These are phyloP conservation scores for Cardamine resedifolia DNA, from an alignment of 345 rosid genomes.

Conservation along the genomic window DNA sequence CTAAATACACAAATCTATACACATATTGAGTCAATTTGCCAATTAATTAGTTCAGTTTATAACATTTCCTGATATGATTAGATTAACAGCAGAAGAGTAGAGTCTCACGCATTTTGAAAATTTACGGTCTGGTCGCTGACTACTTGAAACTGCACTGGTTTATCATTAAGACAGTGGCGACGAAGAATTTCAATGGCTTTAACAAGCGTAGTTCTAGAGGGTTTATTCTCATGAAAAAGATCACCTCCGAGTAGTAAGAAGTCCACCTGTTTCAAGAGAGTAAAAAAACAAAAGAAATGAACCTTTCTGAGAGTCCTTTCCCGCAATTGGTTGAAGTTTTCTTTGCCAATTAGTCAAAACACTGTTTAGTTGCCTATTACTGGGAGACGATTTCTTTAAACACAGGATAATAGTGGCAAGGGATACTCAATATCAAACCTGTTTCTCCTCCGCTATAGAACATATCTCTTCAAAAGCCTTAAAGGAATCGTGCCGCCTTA, in stretches of 20 bases:
- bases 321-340: neutral
- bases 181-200: conserved; percentile 98
- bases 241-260: conserved; percentile 94
- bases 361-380: neutral
- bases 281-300: neutral
- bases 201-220: conserved; percentile 89
- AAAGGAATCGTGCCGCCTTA: conserved; percentile 91
- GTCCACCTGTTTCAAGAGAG: conserved; percentile 63
- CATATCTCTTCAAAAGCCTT: conserved; percentile 95
- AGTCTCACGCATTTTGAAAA: conserved; percentile 72
- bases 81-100: conserved; percentile 12
- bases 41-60: neutral
- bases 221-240: conserved; percentile 98
- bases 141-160: conserved; percentile 93
- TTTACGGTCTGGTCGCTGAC: conserved; percentile 97
- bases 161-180: conserved; percentile 84
- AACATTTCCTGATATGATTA: conserved; percentile 12
- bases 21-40: conserved; percentile 9
- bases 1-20: neutral
- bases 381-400: too few species aligned
- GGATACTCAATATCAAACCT: conserved; percentile 56
- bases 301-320: neutral
- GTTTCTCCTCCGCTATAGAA: conserved; percentile 82
- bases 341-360: neutral
- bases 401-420: too few species aligned